These are phyloP conservation scores for Ephemerocybe angulata DNA, from an alignment of 768 basidiomycete genomes.

Conservation along the genomic window DNA sequence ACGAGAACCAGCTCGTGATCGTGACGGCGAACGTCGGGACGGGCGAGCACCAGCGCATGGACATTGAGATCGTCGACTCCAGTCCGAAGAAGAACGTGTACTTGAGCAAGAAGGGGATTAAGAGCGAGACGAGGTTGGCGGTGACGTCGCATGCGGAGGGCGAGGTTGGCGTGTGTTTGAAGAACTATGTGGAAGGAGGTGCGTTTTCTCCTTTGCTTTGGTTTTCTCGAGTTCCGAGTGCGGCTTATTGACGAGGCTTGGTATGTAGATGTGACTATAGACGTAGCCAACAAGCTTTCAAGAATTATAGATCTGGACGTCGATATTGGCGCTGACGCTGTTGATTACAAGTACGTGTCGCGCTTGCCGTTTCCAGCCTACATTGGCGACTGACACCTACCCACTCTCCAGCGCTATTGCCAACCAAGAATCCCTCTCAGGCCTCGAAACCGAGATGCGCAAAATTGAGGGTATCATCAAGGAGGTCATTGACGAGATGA, in stretches of 20 bases:
- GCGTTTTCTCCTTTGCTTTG: constrained; percentile 25
- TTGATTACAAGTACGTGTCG: constrained; percentile 94
- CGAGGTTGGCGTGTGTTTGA: constrained; percentile 94
- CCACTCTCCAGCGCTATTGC: constrained; percentile 90
- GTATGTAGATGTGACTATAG: constrained; percentile 40
- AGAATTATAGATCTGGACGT: constrained; percentile 90
- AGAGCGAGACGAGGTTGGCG: constrained; percentile 88
- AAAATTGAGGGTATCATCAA: constrained; percentile 94
- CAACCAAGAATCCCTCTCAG: constrained; percentile 94
- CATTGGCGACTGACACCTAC: too few relatives aligned
- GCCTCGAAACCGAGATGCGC: constrained; percentile 96
- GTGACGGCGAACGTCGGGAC: constrained; percentile 91
- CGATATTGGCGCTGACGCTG: constrained; percentile 96
- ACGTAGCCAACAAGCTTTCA: constrained; percentile 46
- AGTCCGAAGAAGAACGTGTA: constrained; percentile 84
- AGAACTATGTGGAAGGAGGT: constrained; percentile 76
- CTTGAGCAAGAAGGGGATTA: constrained; percentile 82
- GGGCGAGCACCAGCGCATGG: constrained; percentile 74
- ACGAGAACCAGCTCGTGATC: constrained; percentile 84
- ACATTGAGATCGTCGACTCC: constrained; percentile 93
- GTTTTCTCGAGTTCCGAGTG: background rate
- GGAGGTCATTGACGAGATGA: constrained; percentile 91
- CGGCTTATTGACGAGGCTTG: background rate
- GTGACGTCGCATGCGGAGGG: constrained; percentile 92
- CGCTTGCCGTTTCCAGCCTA: too few relatives aligned